Base-by-base conservation (phyloP, 345 rosid species). In the Limnanthes douglasii region DNA sequence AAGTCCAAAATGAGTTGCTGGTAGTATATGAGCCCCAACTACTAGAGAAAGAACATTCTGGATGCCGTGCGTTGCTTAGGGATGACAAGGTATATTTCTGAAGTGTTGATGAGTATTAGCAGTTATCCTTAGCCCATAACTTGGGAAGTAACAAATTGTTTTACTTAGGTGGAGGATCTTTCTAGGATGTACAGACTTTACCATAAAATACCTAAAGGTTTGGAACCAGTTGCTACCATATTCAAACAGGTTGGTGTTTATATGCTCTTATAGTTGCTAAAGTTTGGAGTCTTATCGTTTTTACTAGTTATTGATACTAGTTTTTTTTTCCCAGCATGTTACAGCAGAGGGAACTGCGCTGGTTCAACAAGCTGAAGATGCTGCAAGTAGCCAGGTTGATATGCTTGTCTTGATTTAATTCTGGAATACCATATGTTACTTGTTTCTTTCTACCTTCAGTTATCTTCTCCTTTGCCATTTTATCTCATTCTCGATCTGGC, bases 121-220 rank as follows among this genome's bases (percentile, higher is more conserved):
- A n/a, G n/a, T n/a, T n/a, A n/a, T n/a, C n/a, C n/a, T n/a, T n/a
- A n/a, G n/a, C n/a, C n/a, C n/a, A n/a, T n/a, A n/a, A n/a, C n/a
- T n/a, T n/a, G n/a, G n/a, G n/a, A n/a, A n/a, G n/a, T n/a, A n/a
- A n/a, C n/a, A n/a, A n/a, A n/a, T n/a, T n/a, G n/a, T n/a, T n/a
- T n/a, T n/a, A n/a, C n/a, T 34, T 54, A 90, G 98, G 77, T 70
- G 42, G 95, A 75, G 11, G 99, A 92, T 59, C 81, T 92, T 41
- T 92, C 96, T 15, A 70, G 99, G 71, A 92, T 85, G 84, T 78
- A 73, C 61, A 73, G 84, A 67, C 99, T 85, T 31, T 92, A 71
- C 45, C 70, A 67, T 39, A 75, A 78, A 49, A 74, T 81, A 45
- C 54, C 66, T 1, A 45, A 45, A 40, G 95, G 95, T 47, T 56